phyloP scores from a whole-genome alignment of 257 asterid species.

The Haberlea rhodopensis region DNA sequence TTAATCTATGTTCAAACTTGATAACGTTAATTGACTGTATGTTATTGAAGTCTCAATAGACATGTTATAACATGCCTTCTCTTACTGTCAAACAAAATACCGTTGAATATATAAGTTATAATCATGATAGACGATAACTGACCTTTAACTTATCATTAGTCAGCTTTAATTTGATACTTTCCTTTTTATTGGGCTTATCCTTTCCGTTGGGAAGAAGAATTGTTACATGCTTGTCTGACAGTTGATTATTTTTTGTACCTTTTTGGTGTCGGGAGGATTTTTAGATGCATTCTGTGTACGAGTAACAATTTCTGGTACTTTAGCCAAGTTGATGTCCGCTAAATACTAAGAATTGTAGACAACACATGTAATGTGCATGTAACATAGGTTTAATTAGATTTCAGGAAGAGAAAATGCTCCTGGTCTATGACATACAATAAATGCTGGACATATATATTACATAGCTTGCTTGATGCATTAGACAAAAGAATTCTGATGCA shows the following conservation, averaged over 20 bases:
- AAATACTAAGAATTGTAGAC: slow-evolving; percentile 10
- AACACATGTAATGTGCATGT: no score
- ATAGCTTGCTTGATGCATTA: slow-evolving; percentile 3
- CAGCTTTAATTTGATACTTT: neutral
- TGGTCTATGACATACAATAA: neutral
- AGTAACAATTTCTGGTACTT: neutral
- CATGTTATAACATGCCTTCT: no score
- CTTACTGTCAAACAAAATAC: no score
- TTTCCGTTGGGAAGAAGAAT: neutral
- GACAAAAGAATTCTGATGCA: neutral
- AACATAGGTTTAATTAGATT: no score
- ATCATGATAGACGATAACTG: no score
- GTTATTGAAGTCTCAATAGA: no score
- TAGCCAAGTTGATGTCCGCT: neutral
- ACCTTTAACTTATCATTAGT: neutral
- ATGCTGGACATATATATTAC: neutral
- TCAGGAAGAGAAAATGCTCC: neutral
- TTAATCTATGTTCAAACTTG: no score
- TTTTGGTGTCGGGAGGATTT: neutral
- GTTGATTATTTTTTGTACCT: neutral
- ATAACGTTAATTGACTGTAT: no score
- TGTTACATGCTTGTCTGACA: neutral
- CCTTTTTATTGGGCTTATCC: neutral
- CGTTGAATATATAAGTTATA: no score
- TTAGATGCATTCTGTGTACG: slow-evolving; percentile 15